Evolutionary conservation across 169 alveolate genomes (phyloP).

Genomic region (Plasmodium vivax): DNA sequence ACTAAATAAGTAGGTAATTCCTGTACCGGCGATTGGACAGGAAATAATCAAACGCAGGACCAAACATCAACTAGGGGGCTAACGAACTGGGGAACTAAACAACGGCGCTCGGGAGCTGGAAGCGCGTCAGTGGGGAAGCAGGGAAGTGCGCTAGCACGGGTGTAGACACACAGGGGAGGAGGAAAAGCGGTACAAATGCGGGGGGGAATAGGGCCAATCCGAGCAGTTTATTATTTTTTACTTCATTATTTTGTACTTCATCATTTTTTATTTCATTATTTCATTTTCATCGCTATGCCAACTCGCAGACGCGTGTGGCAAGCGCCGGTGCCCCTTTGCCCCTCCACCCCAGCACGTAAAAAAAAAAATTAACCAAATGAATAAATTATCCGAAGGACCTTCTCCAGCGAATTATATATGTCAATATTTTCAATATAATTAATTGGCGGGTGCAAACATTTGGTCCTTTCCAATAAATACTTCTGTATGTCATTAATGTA

Average conservation of each 20-base stretch:
- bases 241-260: not conserved
- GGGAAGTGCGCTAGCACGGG: not conserved
- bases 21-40: not conserved
- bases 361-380: constrained; percentile 2
- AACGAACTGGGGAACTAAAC: not conserved
- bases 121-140: not conserved
- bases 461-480: constrained; percentile 20
- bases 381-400: constrained; percentile 24
- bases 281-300: not conserved
- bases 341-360: not conserved
- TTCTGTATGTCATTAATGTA: constrained; percentile 64
- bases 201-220: not conserved
- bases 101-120: not conserved
- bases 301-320: not conserved
- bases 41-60: not conserved
- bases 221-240: not conserved
- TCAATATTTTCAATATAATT: constrained; percentile 69
- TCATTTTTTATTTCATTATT: not conserved
- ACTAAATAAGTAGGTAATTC: not conserved
- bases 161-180: not conserved
- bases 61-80: not conserved
- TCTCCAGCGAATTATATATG: constrained; percentile 51
- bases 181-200: not conserved
- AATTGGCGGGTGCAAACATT: constrained; percentile 20
- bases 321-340: not conserved